Conservation (phyloP, 305 asterid species). For the Petunia hybrid region DNA sequence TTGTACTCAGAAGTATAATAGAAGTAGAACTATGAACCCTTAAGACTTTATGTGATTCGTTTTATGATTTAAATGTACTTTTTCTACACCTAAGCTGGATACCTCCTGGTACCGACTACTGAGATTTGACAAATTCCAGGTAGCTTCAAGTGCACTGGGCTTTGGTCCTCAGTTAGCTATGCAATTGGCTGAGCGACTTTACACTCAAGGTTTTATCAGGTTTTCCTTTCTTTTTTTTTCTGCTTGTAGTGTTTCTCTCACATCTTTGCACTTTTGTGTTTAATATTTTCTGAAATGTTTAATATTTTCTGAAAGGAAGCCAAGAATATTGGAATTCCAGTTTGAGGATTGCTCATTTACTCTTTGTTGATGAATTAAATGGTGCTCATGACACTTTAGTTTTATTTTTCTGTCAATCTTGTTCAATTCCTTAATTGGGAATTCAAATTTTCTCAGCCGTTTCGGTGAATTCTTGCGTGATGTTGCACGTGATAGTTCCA, state of each 20-base stretch:
- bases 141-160: constrained; percentile 94
- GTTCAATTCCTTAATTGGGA: background rate
- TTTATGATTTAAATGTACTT: background rate
- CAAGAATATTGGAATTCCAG: too few relatives aligned
- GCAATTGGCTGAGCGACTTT: constrained; percentile 96
- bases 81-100: background rate
- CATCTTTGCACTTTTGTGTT: background rate
- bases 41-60: background rate
- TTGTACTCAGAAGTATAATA: background rate
- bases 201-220: constrained; percentile 96
- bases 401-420: too few relatives aligned
- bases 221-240: constrained; percentile 38
- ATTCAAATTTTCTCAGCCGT: background rate
- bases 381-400: background rate
- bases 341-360: background rate
- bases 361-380: background rate
- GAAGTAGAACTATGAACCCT: background rate
- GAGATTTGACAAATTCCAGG: constrained; percentile 52
- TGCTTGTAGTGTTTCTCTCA: background rate
- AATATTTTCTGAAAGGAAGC: too few relatives aligned
- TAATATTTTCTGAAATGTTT: background rate
- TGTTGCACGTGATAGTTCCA: background rate
- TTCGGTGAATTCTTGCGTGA: background rate
- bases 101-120: background rate
- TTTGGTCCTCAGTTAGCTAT: constrained; percentile 89